These are phyloP conservation scores for Dissophora globulifera DNA, from an alignment of 192 early-diverging fungal species.

Conservation along the genomic window DNA sequence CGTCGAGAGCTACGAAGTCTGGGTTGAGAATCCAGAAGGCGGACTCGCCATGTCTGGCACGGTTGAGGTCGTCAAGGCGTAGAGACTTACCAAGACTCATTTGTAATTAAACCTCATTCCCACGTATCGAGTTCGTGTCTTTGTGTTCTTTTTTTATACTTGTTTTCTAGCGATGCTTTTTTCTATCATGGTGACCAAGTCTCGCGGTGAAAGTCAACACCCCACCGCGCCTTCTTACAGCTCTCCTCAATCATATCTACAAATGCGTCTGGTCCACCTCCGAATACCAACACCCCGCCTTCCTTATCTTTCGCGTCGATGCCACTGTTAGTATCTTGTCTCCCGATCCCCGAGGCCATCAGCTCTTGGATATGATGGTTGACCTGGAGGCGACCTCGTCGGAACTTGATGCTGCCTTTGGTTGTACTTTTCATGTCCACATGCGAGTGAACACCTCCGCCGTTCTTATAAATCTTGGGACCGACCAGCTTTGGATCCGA, in stretches of 20 bases:
- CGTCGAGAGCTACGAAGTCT: slow-evolving; percentile 68
- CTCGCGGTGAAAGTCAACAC: slow-evolving; percentile 44
- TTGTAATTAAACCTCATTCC: too few species aligned
- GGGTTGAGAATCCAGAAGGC: slow-evolving; percentile 72
- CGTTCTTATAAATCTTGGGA: background rate
- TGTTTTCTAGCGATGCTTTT: too few species aligned
- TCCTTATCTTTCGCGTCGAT: background rate
- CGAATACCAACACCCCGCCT: slow-evolving; percentile 40
- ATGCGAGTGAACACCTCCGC: background rate
- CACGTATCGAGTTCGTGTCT: too few species aligned
- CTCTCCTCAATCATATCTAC: slow-evolving; percentile 44
- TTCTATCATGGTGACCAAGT: slow-evolving; percentile 37
- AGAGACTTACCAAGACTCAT: too few species aligned
- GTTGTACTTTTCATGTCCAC: too few species aligned
- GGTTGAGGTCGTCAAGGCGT: slow-evolving; percentile 42
- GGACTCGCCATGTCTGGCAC: slow-evolving; percentile 82
- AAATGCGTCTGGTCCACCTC: slow-evolving; percentile 48
- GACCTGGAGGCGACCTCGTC: slow-evolving; percentile 41
- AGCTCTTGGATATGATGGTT: slow-evolving; percentile 50
- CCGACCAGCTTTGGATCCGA: background rate
- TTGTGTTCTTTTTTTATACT: too few species aligned
- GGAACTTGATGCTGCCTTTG: slow-evolving; percentile 16
- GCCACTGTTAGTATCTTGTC: background rate
- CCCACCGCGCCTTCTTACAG: slow-evolving; percentile 33
- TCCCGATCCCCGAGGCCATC: slow-evolving; percentile 22